Evolutionary conservation across 2,329 filamentous ascomycete genomes (phyloP).

Genomic region (Trichoderma arundinaceum): DNA sequence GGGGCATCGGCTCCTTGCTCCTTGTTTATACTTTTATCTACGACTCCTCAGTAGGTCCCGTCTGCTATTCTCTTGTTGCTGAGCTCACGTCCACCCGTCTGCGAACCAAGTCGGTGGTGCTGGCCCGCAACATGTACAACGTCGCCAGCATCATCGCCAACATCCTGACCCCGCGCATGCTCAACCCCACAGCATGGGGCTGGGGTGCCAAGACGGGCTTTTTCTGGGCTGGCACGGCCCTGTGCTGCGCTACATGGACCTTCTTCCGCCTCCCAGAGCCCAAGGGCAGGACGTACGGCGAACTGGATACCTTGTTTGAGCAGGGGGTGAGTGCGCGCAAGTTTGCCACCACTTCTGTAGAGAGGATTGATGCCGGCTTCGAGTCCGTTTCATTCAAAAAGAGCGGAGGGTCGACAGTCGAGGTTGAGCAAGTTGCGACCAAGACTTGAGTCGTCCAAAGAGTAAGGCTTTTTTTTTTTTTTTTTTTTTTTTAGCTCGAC

Average conservation of each 20-base stretch:
- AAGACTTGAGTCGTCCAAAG: conserved; percentile 7
- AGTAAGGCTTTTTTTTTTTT: not conserved
- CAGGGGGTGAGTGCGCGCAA: conserved; percentile 49
- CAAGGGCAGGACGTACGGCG: conserved; percentile 58
- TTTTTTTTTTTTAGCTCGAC: too few relatives aligned
- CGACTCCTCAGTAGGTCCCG: conserved; percentile 51
- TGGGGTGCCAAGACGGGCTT: conserved; percentile 56
- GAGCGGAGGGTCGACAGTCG: conserved; percentile 36
- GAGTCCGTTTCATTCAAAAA: conserved; percentile 34
- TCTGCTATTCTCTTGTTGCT: conserved; percentile 83
- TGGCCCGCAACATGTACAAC: conserved; percentile 56
- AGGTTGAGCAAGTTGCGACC: conserved; percentile 25
- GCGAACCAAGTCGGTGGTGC: conserved; percentile 53
- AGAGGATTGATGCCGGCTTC: conserved; percentile 37
- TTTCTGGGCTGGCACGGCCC: conserved; percentile 53
- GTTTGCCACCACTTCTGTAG: conserved; percentile 45
- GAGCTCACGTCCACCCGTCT: conserved; percentile 54
- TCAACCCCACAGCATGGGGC: conserved; percentile 54
- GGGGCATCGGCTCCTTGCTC: conserved; percentile 54
- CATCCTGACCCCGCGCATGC: conserved; percentile 53
- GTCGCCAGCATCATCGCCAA: conserved; percentile 55
- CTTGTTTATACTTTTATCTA: conserved; percentile 53
- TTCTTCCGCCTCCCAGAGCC: conserved; percentile 62
- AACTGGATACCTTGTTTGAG: conserved; percentile 63
- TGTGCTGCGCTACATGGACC: conserved; percentile 55